Evolutionary conservation across 2,329 filamentous ascomycete species (phyloP), one percentile per base, ranked within the genome.

Genomic region (Trichoderma asperellum): DNA sequence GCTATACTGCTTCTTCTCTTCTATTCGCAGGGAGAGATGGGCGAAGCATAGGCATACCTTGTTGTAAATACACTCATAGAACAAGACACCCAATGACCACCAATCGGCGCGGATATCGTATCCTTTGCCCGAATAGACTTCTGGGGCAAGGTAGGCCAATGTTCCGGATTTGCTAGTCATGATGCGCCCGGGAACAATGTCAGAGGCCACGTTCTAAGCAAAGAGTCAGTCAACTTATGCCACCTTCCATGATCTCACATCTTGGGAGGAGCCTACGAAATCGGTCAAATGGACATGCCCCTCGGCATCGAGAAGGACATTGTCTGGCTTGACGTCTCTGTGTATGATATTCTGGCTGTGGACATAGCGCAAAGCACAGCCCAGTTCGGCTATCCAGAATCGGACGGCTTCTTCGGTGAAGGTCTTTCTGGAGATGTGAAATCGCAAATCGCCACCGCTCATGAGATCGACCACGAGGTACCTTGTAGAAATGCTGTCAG

Each of bases 21-120:
- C 12, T 8, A 62, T 27, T 62, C 21, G 58, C 27, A 4, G 3
- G 24, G 14, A 29, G 40, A 61, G 32, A 14, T 16, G 29, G 34
- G 18, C 40, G 18, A n/a, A 63, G 49, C 14, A 35, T 24, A 32
- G 35, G 77, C 85, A 64, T 81, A 94, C 93, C 90, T 96, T 98
- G 83, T 96, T 97, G 83, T 98, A 99, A 73, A 99, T 97, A 86
- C 96, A 98, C 80, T 99, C 96, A 80, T 97, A 99, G 80, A 98
- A 98, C n/a, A 97, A 87, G 57, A 99, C 96, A 60, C 96, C 96
- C 27, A 99, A 82, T 6, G 96, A 98, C 96, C 96, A 99, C 96
- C 96, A 99, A 79, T 99, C 96, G 53, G 96, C 94, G 74, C 96
- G 92, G 58, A 90, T 89, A 70, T 92, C 90, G 77, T 99, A 99